Evolutionary conservation across 495 filamentous ascomycete genomes (phyloP).

Genomic region (Xylaria venustula): DNA sequence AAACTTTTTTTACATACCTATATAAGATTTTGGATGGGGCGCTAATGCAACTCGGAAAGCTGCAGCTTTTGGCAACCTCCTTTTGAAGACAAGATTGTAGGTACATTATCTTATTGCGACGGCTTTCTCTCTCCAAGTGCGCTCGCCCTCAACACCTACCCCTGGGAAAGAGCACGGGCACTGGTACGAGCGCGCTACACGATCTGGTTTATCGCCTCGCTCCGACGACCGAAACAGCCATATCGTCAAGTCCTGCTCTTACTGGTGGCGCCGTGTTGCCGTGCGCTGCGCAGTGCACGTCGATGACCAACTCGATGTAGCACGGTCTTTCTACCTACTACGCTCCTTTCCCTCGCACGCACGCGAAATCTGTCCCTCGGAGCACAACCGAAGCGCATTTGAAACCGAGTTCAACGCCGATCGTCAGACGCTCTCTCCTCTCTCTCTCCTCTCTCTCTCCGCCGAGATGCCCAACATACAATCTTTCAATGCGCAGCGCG

Average conservation of each 20-base stretch:
- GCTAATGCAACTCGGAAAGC: constrained; percentile 8
- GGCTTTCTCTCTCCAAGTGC: not conserved
- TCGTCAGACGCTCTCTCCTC: no score
- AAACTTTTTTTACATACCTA: no score
- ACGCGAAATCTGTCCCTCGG: not conserved
- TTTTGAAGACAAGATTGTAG: not conserved
- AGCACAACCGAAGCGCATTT: no score
- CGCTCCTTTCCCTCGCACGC: not conserved
- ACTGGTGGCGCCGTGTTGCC: not conserved
- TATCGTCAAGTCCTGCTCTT: not conserved
- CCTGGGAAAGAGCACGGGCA: no score
- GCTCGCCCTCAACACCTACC: not conserved
- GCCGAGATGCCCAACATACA: constrained; percentile 37
- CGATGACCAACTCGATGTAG: not conserved
- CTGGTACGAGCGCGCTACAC: no score
- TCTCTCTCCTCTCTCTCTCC: no score
- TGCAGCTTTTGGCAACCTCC: constrained; percentile 4
- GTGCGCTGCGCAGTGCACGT: not conserved
- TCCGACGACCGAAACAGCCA: no score
- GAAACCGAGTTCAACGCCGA: no score
- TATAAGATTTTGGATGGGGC: no score
- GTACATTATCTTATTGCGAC: constrained; percentile 9
- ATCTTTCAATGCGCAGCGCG: constrained; percentile 41
- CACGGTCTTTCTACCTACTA: not conserved
- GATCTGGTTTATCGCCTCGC: no score